phyloP scores from a whole-genome alignment of 2,329 filamentous ascomycete species.

The Diplodia sapinea region DNA sequence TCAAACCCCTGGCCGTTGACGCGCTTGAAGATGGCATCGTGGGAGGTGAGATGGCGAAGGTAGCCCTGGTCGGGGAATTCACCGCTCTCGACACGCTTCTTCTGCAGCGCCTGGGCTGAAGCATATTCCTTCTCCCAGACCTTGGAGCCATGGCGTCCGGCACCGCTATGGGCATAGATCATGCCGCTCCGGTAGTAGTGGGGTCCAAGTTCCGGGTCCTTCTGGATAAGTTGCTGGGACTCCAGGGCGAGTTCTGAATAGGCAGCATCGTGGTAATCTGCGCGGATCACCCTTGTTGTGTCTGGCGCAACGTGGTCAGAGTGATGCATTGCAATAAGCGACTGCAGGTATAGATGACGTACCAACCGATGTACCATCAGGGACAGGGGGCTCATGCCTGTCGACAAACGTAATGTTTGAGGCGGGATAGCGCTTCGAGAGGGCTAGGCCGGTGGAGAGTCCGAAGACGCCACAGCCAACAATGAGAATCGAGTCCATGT shows the following conservation, averaged over 20 bases:
- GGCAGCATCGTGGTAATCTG: conserved; percentile 69
- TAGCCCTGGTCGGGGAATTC: conserved; percentile 18
- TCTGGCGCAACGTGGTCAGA: conserved; percentile 2
- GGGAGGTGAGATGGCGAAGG: conserved; percentile 12
- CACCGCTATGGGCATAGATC: conserved; percentile 43
- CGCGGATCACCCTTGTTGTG: conserved; percentile 61
- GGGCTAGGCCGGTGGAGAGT: conserved; percentile 24
- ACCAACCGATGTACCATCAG: conserved; percentile 29
- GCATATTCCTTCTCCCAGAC: conserved; percentile 30
- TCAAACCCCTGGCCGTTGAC: conserved; percentile 17
- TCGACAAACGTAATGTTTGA: conserved; percentile 19
- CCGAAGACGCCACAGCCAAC: conserved; percentile 29
- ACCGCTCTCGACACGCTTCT: conserved; percentile 11
- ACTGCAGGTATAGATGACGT: background rate
- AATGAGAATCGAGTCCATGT: conserved; percentile 21
- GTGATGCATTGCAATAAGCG: background rate
- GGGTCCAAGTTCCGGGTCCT: conserved; percentile 61
- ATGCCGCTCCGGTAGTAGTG: conserved; percentile 61
- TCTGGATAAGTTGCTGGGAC: conserved; percentile 66
- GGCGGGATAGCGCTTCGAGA: conserved; percentile 21
- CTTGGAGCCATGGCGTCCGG: conserved; percentile 5
- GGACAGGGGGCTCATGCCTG: conserved; percentile 29
- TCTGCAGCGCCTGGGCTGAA: conserved; percentile 12
- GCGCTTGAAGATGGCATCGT: conserved; percentile 20
- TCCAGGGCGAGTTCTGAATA: conserved; percentile 71